Conservation (phyloP, 2,329 filamentous ascomycete genomes). For the Trichoderma breve region DNA sequence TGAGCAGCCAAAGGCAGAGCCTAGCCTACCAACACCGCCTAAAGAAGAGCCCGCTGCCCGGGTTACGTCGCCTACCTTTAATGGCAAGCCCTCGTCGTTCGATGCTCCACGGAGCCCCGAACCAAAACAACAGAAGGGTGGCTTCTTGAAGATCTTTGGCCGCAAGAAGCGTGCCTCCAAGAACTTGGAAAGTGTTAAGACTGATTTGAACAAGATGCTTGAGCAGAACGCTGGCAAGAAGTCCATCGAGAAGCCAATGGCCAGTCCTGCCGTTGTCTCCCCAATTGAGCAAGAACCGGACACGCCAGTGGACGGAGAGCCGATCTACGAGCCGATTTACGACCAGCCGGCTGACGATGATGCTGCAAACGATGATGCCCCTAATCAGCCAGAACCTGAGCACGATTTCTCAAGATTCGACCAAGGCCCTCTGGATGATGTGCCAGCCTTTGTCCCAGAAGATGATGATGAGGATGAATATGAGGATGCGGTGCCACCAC, state of each 20-base stretch:
- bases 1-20: conserved; percentile 7
- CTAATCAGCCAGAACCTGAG: conserved; percentile 57
- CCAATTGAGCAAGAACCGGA: neutral
- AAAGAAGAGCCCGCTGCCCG: conserved; percentile 19
- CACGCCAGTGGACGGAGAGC: neutral
- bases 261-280: conserved; percentile 26
- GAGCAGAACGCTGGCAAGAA: conserved; percentile 32
- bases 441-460: conserved; percentile 77
- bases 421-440: conserved; percentile 82
- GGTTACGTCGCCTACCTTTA: conserved; percentile 4
- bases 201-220: conserved; percentile 52
- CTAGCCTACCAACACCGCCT: conserved; percentile 27
- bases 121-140: conserved; percentile 47
- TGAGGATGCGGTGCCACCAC: conserved; percentile 46
- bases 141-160: conserved; percentile 65
- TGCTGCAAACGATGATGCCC: conserved; percentile 58
- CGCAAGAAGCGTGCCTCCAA: conserved; percentile 61
- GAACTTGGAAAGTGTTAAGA: conserved; percentile 52
- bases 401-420: conserved; percentile 69
- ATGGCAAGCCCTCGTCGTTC: conserved; percentile 21
- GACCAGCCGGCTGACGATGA: conserved; percentile 28
- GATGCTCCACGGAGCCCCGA: conserved; percentile 28
- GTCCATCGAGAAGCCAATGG: conserved; percentile 22
- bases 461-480: conserved; percentile 44
- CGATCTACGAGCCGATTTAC: conserved; percentile 24